phyloP scores from a whole-genome alignment of 1,139 yeast species.

The Blastobotrys ciferrii region DNA sequence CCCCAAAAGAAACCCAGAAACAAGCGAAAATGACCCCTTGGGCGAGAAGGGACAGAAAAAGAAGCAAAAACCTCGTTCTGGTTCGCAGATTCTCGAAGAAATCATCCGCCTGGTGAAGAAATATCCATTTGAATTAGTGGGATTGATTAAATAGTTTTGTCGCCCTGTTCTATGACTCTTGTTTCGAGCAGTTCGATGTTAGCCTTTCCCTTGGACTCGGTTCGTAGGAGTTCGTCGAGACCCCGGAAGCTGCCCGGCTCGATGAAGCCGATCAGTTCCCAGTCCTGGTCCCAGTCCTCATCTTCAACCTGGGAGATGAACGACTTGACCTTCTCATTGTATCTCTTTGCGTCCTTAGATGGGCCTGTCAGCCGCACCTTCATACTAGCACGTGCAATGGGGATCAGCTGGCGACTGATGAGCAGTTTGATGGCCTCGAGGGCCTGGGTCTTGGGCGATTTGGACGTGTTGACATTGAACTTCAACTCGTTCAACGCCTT shows the following conservation, averaged over 20 bases:
- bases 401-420: constrained; percentile 76
- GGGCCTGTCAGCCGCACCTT: constrained; percentile 58
- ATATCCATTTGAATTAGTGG: too few relatives aligned
- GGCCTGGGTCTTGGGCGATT: constrained; percentile 84
- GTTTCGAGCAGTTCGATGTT: constrained; percentile 82
- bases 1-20: too few relatives aligned
- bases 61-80: too few relatives aligned
- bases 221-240: constrained; percentile 58
- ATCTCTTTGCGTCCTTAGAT: constrained; percentile 49
- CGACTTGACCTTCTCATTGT: constrained; percentile 51
- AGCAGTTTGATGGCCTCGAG: constrained; percentile 83
- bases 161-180: constrained; percentile 75
- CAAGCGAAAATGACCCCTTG: too few relatives aligned
- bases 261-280: constrained; percentile 69
- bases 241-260: constrained; percentile 86
- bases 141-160: constrained; percentile 31
- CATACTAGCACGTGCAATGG: constrained; percentile 95
- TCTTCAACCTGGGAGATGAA: constrained; percentile 54
- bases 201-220: constrained; percentile 56
- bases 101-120: too few relatives aligned
- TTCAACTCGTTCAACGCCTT: constrained; percentile 80
- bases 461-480: constrained; percentile 74
- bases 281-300: constrained; percentile 48
- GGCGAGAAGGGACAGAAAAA: too few relatives aligned
- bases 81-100: too few relatives aligned